Conservation (phyloP, 768 basidiomycete genomes). For the Russula foetens region DNA sequence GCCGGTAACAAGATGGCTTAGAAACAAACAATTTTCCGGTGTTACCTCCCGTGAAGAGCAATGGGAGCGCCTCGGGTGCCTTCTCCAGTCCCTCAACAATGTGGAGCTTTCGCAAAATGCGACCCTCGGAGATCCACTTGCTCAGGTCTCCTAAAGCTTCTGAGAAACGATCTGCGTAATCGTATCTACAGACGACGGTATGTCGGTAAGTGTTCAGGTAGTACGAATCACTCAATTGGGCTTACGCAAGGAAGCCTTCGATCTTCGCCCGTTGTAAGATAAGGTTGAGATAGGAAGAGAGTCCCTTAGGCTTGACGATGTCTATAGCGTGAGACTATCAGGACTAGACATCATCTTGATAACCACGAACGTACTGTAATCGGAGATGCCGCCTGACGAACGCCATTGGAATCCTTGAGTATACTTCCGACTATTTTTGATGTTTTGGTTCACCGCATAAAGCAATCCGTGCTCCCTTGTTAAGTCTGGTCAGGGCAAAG, state of each 20-base stretch:
- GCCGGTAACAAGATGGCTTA: neutral
- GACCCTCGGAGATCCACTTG: slow-evolving; percentile 51
- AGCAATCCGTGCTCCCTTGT: slow-evolving; percentile 67
- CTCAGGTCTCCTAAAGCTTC: slow-evolving; percentile 51
- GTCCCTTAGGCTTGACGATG: slow-evolving; percentile 49
- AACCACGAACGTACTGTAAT: slow-evolving; percentile 50
- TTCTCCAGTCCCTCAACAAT: slow-evolving; percentile 68
- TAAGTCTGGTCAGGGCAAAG: slow-evolving; percentile 64
- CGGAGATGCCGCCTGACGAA: slow-evolving; percentile 67
- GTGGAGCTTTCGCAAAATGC: slow-evolving; percentile 76
- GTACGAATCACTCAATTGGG: neutral
- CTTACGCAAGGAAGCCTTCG: slow-evolving; percentile 77
- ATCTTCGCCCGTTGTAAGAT: slow-evolving; percentile 75
- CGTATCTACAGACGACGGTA: slow-evolving; percentile 42
- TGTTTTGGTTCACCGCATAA: slow-evolving; percentile 59
- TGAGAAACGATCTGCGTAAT: slow-evolving; percentile 57
- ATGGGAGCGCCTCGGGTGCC: slow-evolving; percentile 57
- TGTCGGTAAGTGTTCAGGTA: neutral
- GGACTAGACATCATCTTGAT: neutral
- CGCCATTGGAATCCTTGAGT: neutral
- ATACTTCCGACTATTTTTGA: neutral
- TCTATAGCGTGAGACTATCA: slow-evolving; percentile 32
- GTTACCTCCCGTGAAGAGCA: slow-evolving; percentile 72
- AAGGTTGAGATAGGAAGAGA: slow-evolving; percentile 58
- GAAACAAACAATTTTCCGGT: slow-evolving; percentile 59